Base-by-base conservation (phyloP, 129 eudicot species). In the Flaveria brownii region DNA sequence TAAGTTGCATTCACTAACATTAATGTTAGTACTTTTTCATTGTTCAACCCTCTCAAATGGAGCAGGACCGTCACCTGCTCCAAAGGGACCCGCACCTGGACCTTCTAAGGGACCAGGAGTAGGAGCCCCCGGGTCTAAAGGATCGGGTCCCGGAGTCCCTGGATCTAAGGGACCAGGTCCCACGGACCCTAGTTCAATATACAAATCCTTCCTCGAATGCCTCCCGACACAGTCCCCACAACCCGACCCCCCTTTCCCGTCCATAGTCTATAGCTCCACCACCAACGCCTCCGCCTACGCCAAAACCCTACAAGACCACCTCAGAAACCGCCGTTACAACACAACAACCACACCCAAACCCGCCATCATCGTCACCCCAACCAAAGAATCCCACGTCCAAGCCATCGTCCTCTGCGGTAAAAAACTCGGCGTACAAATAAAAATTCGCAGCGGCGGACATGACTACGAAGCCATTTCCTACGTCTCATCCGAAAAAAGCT, bases 251-350 rank as follows among this genome's bases (percentile, higher is more conserved):
- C 18, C 78, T 1, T n/a, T 79, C 22, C 41, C 89, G 25, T 22
- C 70, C 47, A 74, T 83, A 4, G 83, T 86, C 4, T 86, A 80
- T 77, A 50, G 70, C 51, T 78, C 85, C 59, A 18, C 30, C 16
- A 2, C 23, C 0, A 80, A 80, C 63, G 57, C 83, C 51, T 42
- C 85, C 39, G 46, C 90, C 39, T 86, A 72, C 72, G 41, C 81
- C 13, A 39, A 78, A 23, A 78, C 82, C 28, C 47, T 86, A 46
- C 77, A 77, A 70, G 54, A 76, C 9, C 82, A 74, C 77, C 50
- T 86, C 2, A 83, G 72, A 75, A 86, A 86, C 85, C 72, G 73
- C 4, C 83, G 90, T 9, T 86, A 70, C 56, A 86, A 77, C 71
- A 23, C 76, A 16, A 42, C 87, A 2, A 13, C 63, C 42, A 77